Evolutionary conservation across 441 rosid species (phyloP).

Genomic region (Erysimum cheiri): DNA sequence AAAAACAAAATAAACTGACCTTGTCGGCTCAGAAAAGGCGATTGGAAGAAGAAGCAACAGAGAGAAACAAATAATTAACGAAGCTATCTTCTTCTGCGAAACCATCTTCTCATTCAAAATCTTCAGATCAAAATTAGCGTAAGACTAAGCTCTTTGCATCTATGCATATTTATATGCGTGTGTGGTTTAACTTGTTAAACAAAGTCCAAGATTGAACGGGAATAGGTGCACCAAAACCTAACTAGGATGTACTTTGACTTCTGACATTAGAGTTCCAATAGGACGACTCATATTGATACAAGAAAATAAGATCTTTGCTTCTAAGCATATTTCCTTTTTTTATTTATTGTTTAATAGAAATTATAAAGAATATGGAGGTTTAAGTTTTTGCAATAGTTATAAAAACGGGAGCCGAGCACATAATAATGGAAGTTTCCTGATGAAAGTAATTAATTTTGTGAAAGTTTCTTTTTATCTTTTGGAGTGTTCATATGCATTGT

Average conservation of each 20-base stretch:
- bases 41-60: constrained; percentile 35
- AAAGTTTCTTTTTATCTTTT: neutral
- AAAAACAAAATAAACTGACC: constrained; percentile 27
- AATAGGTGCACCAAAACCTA: constrained; percentile 44
- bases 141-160: constrained; percentile 3
- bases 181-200: constrained; percentile 23
- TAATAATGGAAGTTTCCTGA: neutral
- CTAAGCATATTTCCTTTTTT: neutral
- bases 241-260: constrained; percentile 43
- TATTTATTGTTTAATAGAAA: neutral
- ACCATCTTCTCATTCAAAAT: constrained; percentile 24
- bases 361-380: neutral
- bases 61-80: constrained; percentile 16
- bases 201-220: constrained; percentile 33
- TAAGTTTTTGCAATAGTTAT: neutral
- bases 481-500: neutral
- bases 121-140: constrained; percentile 22
- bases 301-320: neutral
- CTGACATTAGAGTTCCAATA: constrained; percentile 25
- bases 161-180: constrained; percentile 26
- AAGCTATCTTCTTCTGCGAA: constrained; percentile 30
- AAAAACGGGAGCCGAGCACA: neutral
- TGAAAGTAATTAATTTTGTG: neutral
- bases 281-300: constrained; percentile 22
- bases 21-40: constrained; percentile 28